A percentile compares a stretch with the other conserved stretches of the same genome.
phyloP scores from a whole-genome alignment of 371 early-diverging fungal species.

The Mucor mucedo region DNA sequence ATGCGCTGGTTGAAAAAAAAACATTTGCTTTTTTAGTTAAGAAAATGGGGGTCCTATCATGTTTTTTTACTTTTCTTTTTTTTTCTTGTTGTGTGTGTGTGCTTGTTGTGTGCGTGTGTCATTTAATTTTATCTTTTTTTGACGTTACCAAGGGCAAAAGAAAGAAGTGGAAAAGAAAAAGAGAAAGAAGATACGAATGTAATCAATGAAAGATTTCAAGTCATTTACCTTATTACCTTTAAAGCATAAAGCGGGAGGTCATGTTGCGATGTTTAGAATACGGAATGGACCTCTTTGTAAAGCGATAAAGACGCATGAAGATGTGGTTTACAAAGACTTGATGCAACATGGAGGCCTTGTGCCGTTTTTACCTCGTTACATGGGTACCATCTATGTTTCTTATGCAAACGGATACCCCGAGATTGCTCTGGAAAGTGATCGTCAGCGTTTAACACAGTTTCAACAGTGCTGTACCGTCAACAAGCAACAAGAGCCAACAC shows the following conservation, averaged over 20 bases:
- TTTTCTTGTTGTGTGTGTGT: neutral
- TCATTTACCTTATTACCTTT: slow-evolving; percentile 20
- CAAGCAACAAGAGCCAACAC: neutral
- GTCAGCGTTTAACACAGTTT: slow-evolving; percentile 67
- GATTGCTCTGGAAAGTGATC: slow-evolving; percentile 73
- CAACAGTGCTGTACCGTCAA: slow-evolving; percentile 12
- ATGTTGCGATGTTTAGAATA: slow-evolving; percentile 37
- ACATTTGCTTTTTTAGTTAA: too few species aligned
- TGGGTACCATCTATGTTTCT: slow-evolving; percentile 29
- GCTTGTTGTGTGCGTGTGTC: too few species aligned
- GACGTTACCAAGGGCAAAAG: neutral
- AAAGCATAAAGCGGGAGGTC: slow-evolving; percentile 38
- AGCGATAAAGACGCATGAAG: slow-evolving; percentile 32
- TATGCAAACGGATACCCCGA: slow-evolving; percentile 44
- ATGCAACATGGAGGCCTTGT: slow-evolving; percentile 18
- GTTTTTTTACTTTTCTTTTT: slow-evolving; percentile 1
- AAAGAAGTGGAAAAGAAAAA: neutral
- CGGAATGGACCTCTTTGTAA: slow-evolving; percentile 33
- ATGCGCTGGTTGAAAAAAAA: too few species aligned
- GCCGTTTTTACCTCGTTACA: slow-evolving; percentile 31
- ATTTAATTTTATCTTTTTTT: neutral
- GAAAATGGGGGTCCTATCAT: too few species aligned
- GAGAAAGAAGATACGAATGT: neutral
- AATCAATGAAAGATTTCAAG: slow-evolving; percentile 4
- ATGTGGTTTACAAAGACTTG: slow-evolving; percentile 28